A percentile compares a stretch with the other conserved stretches of the same genome.
Evolutionary conservation across 2,329 filamentous ascomycete species (phyloP).

Genomic region (Curvularia eragrostidis): DNA sequence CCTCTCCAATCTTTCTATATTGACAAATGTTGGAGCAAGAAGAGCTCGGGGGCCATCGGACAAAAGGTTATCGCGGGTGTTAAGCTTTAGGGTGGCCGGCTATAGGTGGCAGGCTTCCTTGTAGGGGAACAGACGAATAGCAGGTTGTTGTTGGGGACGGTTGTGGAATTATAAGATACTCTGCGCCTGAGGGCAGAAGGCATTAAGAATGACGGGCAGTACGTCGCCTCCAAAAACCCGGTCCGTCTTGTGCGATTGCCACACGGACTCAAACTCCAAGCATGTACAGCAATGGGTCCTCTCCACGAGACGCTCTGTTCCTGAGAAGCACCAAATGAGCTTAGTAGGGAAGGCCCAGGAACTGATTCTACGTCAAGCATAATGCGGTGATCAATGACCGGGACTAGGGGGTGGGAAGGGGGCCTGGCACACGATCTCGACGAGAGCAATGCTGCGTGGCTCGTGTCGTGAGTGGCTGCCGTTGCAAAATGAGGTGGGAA

Average conservation of each 20-base stretch:
- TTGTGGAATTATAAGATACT: constrained; percentile 51
- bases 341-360: constrained; percentile 52
- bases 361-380: constrained; percentile 54
- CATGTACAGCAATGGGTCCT: constrained; percentile 48
- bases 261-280: constrained; percentile 52
- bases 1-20: constrained; percentile 49
- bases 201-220: constrained; percentile 50
- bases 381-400: constrained; percentile 54
- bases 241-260: constrained; percentile 51
- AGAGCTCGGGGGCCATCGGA: constrained; percentile 44
- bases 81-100: constrained; percentile 49
- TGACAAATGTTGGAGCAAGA: constrained; percentile 52
- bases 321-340: constrained; percentile 51
- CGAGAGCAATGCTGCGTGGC: constrained; percentile 47
- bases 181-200: constrained; percentile 46
- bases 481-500: constrained; percentile 48
- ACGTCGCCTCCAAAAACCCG: constrained; percentile 46
- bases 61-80: constrained; percentile 48
- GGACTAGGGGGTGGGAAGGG: constrained; percentile 46
- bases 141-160: constrained; percentile 44
- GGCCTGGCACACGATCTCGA: constrained; percentile 49
- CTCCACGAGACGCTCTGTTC: constrained; percentile 53
- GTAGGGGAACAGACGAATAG: constrained; percentile 36
- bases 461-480: constrained; percentile 52
- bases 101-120: constrained; percentile 47